These are phyloP conservation scores for Lodderomyces jiufengensis DNA, from an alignment of 1,139 yeast species.

Conservation along the genomic window DNA sequence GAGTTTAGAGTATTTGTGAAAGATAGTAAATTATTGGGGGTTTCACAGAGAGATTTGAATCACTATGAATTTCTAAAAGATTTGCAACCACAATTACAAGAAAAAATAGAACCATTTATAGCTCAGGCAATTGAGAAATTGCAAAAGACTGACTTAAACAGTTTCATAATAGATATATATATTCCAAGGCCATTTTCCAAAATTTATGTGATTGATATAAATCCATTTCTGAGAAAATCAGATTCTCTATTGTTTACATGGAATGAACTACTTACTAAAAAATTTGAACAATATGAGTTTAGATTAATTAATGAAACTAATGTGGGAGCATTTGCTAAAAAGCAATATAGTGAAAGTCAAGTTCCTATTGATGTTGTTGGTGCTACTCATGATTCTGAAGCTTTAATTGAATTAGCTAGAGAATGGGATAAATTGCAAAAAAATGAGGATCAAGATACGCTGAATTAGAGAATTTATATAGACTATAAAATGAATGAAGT, in stretches of 20 bases:
- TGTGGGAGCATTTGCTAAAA: conserved; percentile 68
- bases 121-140: conserved; percentile 40
- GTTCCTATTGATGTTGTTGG: conserved; percentile 90
- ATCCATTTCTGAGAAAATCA: conserved; percentile 76
- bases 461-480: no score
- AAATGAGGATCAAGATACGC: background rate
- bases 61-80: conserved; percentile 65
- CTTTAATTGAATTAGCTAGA: conserved; percentile 61
- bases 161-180: conserved; percentile 71
- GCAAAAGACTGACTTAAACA: conserved; percentile 20
- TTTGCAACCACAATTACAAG: conserved; percentile 43
- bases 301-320: conserved; percentile 67
- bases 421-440: conserved; percentile 40
- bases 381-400: conserved; percentile 63
- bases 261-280: conserved; percentile 57
- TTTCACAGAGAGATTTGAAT: conserved; percentile 83
- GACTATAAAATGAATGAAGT: no score
- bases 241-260: conserved; percentile 79
- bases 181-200: conserved; percentile 69
- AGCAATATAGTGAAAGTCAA: conserved; percentile 84
- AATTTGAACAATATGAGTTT: conserved; percentile 31
- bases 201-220: conserved; percentile 74
- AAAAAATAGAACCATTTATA: conserved; percentile 54
- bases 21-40: conserved; percentile 59
- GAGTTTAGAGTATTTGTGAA: conserved; percentile 85